Evolutionary conservation across 495 filamentous ascomycete genomes (phyloP), one percentile per base, ranked within the genome.

Genomic region (Tuber magnatum): DNA sequence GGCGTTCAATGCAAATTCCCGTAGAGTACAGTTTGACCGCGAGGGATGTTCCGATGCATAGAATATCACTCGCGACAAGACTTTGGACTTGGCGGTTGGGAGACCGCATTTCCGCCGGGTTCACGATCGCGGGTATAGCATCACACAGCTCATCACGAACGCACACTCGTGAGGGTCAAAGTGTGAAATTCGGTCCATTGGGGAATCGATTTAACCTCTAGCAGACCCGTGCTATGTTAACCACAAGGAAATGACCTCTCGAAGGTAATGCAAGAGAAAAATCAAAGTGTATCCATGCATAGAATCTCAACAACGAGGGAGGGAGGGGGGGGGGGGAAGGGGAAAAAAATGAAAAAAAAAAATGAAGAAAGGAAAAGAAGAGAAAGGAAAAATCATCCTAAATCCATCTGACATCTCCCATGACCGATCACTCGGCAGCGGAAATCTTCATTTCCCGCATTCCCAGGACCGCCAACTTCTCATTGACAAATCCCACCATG

Each of bases 401-500:
- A 65, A 65, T 35, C 28, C 28, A 65, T 35, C 16, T 35, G 18
- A 6, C 56, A 1, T 35, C 24, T n/a, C 48, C 51, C 32, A 1
- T 40, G 39, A 22, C 46, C 46, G 32, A 24, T 65, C 35, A 65
- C 56, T 35, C 56, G 28, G 56, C 3, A 18, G 28, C 32, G 8
- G 74, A 40, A 42, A 79, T 46, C 41, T 70, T 78, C 39, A 73
- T 28, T 72, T 70, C 44, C 12, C 56, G 68, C 43, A 78, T 16
- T 28, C 72, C 77, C 72, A 78, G 70, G 40, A 48, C 43, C 40
- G 10, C 76, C 69, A 80, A 71, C 35, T 72, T 80, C 8, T 80
- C 72, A 48, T 80, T 80, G 22, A 80, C 39, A 46, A 80, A 73
- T 3, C 68, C 72, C 28, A 80, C 73, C 28, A 75, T 70, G 43